phyloP scores from a whole-genome alignment of 495 filamentous ascomycete genomes.

The Neurospora sp. region DNA sequence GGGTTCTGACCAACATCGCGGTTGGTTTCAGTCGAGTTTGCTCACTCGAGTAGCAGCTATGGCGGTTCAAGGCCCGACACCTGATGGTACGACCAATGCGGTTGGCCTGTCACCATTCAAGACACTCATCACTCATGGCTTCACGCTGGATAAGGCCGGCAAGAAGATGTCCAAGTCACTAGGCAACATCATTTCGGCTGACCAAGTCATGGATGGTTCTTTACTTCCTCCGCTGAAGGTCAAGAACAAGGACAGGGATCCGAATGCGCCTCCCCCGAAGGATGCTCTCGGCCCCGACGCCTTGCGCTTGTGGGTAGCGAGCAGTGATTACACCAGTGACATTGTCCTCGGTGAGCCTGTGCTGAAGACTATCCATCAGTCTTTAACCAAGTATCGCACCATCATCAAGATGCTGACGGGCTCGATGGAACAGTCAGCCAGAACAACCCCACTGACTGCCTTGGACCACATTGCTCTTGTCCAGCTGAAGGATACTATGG shows the following conservation, averaged over 20 bases:
- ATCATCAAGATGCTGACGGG: constrained; percentile 85
- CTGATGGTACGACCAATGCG: constrained; percentile 6
- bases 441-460: constrained; percentile 34
- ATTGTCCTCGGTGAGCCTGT: constrained; percentile 67
- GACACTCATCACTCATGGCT: constrained; percentile 86
- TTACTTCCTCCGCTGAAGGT: constrained; percentile 39
- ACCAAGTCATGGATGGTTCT: constrained; percentile 72
- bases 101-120: constrained; percentile 56
- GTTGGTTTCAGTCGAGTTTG: constrained; percentile 99
- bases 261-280: constrained; percentile 9
- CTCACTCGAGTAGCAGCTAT: constrained; percentile 59
- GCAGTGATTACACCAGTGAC: constrained; percentile 83
- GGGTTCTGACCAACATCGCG: constrained; percentile 89
- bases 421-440: constrained; percentile 53
- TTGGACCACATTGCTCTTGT: constrained; percentile 67
- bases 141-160: constrained; percentile 77
- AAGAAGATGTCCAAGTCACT: constrained; percentile 98
- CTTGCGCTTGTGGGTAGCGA: constrained; percentile 85
- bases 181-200: constrained; percentile 77
- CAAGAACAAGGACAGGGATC: constrained; percentile 24
- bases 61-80: constrained; percentile 10
- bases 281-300: constrained; percentile 64
- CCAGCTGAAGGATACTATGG: constrained; percentile 55
- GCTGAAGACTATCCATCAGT: constrained; percentile 60
- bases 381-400: constrained; percentile 73